Evolutionary conservation across 1,284 basidiomycete genomes (phyloP).

Genomic region (Xerocomus amazonicus): DNA sequence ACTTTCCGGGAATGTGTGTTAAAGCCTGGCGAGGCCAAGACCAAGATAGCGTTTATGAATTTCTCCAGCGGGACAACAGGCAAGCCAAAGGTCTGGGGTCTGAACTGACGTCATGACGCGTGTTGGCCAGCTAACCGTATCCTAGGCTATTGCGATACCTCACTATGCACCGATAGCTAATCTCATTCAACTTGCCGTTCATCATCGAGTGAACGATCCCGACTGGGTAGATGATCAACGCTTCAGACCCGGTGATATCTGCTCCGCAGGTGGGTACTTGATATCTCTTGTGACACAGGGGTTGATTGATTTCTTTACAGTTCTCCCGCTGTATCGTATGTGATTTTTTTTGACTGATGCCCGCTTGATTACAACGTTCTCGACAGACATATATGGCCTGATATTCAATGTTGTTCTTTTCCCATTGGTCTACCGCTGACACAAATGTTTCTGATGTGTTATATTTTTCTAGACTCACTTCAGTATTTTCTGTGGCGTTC

Average conservation of each 20-base stretch:
- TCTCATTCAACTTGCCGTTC: constrained; percentile 56
- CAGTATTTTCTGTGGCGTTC: constrained; percentile 42
- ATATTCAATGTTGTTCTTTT: constrained; percentile 37
- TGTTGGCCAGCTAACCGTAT: neutral
- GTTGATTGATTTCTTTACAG: constrained; percentile 18
- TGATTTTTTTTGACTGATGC: neutral
- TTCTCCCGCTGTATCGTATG: constrained; percentile 38
- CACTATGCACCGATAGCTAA: constrained; percentile 69
- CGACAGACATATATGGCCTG: constrained; percentile 50
- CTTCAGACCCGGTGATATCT: constrained; percentile 42
- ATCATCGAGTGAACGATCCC: constrained; percentile 45
- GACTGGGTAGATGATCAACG: constrained; percentile 23
- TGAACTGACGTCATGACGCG: neutral
- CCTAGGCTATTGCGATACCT: constrained; percentile 64
- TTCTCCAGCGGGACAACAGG: constrained; percentile 86
- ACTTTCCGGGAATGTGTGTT: constrained; percentile 51
- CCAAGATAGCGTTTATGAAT: constrained; percentile 67
- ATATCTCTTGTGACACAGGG: too few species aligned
- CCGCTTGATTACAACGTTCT: neutral
- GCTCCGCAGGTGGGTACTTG: constrained; percentile 33
- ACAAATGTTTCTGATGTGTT: neutral
- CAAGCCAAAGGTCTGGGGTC: constrained; percentile 61
- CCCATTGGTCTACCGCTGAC: neutral
- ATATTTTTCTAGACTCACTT: constrained; percentile 34
- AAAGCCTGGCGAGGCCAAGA: constrained; percentile 59